Conservation (phyloP, 768 basidiomycete species). For the Gymnopilus junonius region DNA sequence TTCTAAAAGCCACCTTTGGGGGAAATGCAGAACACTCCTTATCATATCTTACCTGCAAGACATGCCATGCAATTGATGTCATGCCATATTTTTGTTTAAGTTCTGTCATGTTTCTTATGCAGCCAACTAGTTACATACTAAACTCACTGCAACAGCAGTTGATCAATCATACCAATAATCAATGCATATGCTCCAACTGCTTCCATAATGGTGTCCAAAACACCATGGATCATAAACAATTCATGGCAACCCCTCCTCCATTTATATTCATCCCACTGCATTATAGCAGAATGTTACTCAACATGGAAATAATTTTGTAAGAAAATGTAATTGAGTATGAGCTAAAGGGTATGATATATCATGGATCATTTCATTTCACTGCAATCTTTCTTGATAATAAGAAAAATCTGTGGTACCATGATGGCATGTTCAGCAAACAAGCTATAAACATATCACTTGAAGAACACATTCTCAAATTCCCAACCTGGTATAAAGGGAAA, state of each 20-base stretch:
- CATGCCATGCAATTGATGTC: background rate
- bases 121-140: no score
- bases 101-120: no score
- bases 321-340: background rate
- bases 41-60: background rate
- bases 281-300: background rate
- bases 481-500: no score
- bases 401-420: background rate
- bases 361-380: background rate
- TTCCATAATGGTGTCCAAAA: no score
- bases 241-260: background rate
- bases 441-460: no score
- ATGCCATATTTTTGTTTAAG: background rate
- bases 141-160: no score
- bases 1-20: no score
- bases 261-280: background rate
- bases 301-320: background rate
- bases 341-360: background rate
- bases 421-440: background rate
- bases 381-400: background rate
- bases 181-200: no score
- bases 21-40: no score
- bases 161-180: no score
- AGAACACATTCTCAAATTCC: no score
- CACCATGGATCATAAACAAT: no score